These are phyloP conservation scores for Ricinus communis DNA, from an alignment of 345 rosid species.

Conservation along the genomic window DNA sequence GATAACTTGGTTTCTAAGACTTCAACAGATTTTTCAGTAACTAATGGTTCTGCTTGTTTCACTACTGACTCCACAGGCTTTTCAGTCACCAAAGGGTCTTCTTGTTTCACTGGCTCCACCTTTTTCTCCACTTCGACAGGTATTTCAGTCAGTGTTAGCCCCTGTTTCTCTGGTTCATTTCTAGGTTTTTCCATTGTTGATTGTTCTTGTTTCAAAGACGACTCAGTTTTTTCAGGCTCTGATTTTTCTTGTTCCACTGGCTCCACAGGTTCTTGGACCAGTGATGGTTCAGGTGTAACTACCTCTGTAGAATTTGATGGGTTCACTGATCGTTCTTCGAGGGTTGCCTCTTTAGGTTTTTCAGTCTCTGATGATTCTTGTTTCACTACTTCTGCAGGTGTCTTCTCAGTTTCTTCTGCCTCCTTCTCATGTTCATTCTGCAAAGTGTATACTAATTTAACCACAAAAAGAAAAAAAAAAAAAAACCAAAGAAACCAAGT, in stretches of 20 bases:
- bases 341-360: neutral
- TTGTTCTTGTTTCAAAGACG: slow-evolving; percentile 11
- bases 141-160: neutral
- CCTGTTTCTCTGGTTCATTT: slow-evolving; percentile 10
- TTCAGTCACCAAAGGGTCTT: neutral
- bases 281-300: neutral
- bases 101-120: neutral
- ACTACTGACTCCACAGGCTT: neutral
- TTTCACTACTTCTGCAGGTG: slow-evolving; percentile 16
- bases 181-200: neutral
- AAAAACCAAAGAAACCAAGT: neutral
- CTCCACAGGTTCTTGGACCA: neutral
- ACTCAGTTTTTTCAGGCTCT: neutral
- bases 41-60: neutral
- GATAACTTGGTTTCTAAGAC: neutral
- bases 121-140: slow-evolving; percentile 1
- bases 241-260: neutral
- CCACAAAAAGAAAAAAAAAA: neutral
- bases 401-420: slow-evolving; percentile 1
- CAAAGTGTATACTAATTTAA: neutral
- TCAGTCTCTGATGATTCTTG: slow-evolving; percentile 16
- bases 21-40: neutral
- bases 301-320: neutral
- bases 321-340: slow-evolving; percentile 3
- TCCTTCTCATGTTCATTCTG: slow-evolving; percentile 31